Evolutionary conservation across 2,329 filamentous ascomycete genomes (phyloP).

Genomic region (Ciborinia camelliae): DNA sequence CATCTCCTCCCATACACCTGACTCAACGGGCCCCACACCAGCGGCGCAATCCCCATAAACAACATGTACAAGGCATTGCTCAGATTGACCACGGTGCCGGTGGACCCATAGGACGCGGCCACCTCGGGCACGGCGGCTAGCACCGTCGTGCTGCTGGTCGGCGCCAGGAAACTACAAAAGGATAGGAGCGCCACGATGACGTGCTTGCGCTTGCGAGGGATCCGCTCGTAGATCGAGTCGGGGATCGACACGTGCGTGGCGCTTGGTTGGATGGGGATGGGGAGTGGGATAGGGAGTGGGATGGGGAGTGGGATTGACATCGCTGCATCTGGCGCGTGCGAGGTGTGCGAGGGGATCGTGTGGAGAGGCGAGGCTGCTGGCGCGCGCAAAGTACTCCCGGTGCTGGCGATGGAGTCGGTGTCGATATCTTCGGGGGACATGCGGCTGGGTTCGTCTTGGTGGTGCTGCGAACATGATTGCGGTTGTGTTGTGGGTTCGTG

Average conservation of each 20-base stretch:
- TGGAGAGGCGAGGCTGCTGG: conserved; percentile 21
- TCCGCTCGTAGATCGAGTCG: conserved; percentile 61
- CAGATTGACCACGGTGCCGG: conserved; percentile 66
- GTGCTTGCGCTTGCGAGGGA: conserved; percentile 59
- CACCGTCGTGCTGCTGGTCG: conserved; percentile 70
- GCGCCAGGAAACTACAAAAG: conserved; percentile 73
- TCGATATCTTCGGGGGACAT: background rate
- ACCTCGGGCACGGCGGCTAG: conserved; percentile 73
- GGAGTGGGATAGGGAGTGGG: too few species aligned
- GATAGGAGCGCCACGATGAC: conserved; percentile 67
- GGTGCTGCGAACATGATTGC: background rate
- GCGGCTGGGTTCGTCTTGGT: background rate
- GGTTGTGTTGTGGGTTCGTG: background rate
- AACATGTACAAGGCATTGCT: conserved; percentile 73
- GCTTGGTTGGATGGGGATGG: conserved; percentile 34
- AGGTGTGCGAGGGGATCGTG: conserved; percentile 30
- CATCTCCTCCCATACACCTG: conserved; percentile 59
- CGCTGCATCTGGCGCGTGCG: conserved; percentile 34
- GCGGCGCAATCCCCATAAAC: conserved; percentile 68
- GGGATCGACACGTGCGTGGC: conserved; percentile 31
- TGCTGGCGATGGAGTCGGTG: conserved; percentile 9
- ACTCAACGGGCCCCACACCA: conserved; percentile 70
- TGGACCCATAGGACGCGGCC: conserved; percentile 60
- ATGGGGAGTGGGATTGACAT: too few species aligned
- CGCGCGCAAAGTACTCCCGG: background rate